Evolutionary conservation across 495 filamentous ascomycete genomes (phyloP).

Genomic region (Trichoderma virens): DNA sequence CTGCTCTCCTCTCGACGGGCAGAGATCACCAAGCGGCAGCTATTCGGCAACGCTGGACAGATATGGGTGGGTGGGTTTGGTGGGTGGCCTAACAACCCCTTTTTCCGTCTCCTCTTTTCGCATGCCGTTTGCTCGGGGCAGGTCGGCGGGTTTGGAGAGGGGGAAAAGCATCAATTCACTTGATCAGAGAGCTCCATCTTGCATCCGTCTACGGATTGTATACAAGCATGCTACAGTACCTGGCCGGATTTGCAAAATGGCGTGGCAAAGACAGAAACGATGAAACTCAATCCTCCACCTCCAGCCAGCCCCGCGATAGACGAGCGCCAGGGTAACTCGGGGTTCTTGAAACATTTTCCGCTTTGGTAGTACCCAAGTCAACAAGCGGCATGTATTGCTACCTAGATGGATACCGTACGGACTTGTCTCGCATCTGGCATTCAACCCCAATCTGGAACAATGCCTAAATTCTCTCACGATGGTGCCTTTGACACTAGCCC

Average conservation of each 20-base stretch:
- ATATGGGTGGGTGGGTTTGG: background rate
- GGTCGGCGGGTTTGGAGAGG: background rate
- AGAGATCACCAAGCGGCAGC: background rate
- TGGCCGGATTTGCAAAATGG: no score
- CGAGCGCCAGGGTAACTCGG: no score
- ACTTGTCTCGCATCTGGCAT: background rate
- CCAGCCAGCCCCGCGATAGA: no score
- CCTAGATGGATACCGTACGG: background rate
- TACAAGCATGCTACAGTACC: no score
- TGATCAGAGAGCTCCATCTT: no score
- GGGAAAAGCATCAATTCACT: background rate
- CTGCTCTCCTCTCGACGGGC: background rate
- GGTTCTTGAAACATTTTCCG: no score
- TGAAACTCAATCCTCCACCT: no score
- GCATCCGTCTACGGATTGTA: no score
- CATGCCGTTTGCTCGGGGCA: background rate
- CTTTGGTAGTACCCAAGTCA: no score
- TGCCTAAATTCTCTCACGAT: constrained; percentile 2
- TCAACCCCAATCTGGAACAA: constrained; percentile 4
- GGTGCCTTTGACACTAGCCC: background rate
- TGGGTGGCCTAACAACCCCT: background rate
- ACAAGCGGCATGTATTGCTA: background rate
- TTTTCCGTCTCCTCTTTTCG: constrained; percentile 4
- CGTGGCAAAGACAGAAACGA: no score
- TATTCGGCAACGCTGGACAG: background rate